Evolutionary conservation across 345 rosid genomes (phyloP), one percentile per base, ranked within the genome.

Genomic region (Brassica incana): DNA sequence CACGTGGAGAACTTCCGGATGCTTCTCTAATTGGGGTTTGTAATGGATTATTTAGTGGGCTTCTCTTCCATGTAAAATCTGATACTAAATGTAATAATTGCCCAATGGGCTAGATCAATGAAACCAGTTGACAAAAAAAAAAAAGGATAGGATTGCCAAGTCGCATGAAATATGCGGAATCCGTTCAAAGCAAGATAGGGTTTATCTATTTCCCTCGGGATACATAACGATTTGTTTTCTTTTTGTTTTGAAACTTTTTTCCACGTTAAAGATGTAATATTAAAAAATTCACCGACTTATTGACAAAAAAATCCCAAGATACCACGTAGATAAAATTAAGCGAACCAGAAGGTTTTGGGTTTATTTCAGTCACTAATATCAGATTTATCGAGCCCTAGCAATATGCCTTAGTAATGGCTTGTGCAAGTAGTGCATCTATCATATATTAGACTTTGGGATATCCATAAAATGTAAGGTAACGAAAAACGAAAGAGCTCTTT

Each of bases 171-270:
- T 75, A 38, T 80, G 45, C 23, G 77, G 77, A 81, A 18, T 72
- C 84, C 62, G 72, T 48, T 81, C 77, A 72, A 71, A 61, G 50
- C 60, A 48, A 66, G 80, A 81, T 81, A 81, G 77, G 83, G 80
- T 20, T 20, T 20, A 23, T 23, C 25, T 23, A 60, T 72, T 11
- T 76, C 72, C 74, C 80, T 81, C 84, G 84, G 74, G 74, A 81
- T 71, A 67, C 80, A 45, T 52, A 76, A 35, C 43, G 6, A n/a
- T 62, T 69, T 74, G 11, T 23, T 73, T 72, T 43, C 0, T 18
- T 6, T 62, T 52, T 69, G 15, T 25, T 73, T 73, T 43, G 0
- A 20, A 16, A 11, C 32, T 45, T 45, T 30, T 12, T 30, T 35
- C 50, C 11, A 0, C 52, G 54, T 72, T 60, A 23, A 72, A 36